These are phyloP conservation scores for Aureobasidium sp. DNA, from an alignment of 2,329 filamentous ascomycete genomes.

Conservation along the genomic window DNA sequence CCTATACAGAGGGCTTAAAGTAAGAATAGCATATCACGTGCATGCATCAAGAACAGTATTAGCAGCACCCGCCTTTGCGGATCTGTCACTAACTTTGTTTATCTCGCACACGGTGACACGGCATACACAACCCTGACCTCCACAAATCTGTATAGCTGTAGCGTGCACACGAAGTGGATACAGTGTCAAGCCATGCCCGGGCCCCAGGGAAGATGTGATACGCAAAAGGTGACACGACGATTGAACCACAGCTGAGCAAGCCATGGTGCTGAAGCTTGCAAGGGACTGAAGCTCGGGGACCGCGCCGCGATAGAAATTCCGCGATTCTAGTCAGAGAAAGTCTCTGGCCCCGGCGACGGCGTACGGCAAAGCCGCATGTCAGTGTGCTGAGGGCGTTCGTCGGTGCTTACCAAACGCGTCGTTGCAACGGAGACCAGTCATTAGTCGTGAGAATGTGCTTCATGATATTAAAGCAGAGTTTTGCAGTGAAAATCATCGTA, in stretches of 20 bases:
- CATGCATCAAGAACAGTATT: background rate
- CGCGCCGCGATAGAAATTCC: background rate
- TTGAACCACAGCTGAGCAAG: slow-evolving; percentile 1
- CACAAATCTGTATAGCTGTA: slow-evolving; percentile 12
- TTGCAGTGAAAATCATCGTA: slow-evolving; percentile 7
- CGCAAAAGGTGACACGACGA: slow-evolving; percentile 10
- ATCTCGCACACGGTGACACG: slow-evolving; percentile 2
- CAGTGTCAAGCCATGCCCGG: slow-evolving; percentile 9
- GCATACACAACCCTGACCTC: slow-evolving; percentile 7
- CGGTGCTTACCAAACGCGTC: slow-evolving; percentile 15
- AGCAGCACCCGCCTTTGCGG: slow-evolving; percentile 3
- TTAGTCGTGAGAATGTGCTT: slow-evolving; percentile 5
- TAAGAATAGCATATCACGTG: slow-evolving; percentile 16
- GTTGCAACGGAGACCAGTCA: slow-evolving; percentile 12
- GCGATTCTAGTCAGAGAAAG: slow-evolving; percentile 9
- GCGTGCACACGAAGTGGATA: slow-evolving; percentile 3
- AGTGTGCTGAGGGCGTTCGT: slow-evolving; percentile 8
- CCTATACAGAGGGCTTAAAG: slow-evolving; percentile 11
- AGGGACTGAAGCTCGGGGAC: slow-evolving; percentile 9
- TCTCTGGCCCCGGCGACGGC: slow-evolving; percentile 7
- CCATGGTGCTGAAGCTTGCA: slow-evolving; percentile 1
- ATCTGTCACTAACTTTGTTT: slow-evolving; percentile 13
- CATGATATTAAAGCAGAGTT: slow-evolving; percentile 13
- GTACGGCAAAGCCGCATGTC: slow-evolving; percentile 12
- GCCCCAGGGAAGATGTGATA: background rate